phyloP scores from a whole-genome alignment of 441 rosid species.

The Pelargonium cotyledonis region DNA sequence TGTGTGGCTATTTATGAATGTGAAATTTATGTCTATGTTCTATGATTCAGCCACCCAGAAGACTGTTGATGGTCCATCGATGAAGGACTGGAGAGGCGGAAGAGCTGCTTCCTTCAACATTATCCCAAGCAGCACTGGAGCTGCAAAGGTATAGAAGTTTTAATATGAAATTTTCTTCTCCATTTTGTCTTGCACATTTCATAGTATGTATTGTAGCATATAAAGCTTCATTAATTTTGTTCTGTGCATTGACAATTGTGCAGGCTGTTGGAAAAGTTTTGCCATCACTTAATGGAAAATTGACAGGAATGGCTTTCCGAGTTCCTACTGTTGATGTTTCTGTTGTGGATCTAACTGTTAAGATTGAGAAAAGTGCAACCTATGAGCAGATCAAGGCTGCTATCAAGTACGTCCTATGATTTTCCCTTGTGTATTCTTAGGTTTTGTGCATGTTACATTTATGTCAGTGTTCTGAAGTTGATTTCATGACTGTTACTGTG shows the following conservation, averaged over 20 bases:
- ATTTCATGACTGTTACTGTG: not conserved
- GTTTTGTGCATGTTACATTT: not conserved
- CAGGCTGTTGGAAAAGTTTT: slow-evolving; percentile 83
- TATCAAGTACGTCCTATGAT: slow-evolving; percentile 35
- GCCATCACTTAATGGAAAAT: slow-evolving; percentile 60
- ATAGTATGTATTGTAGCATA: too few species aligned
- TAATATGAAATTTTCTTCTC: not conserved
- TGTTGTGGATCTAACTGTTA: slow-evolving; percentile 80
- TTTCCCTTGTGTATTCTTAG: not conserved
- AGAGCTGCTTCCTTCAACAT: slow-evolving; percentile 89
- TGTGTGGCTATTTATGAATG: not conserved
- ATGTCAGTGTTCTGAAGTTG: not conserved
- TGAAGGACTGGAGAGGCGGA: slow-evolving; percentile 92
- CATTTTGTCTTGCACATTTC: too few species aligned
- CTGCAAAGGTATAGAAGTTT: slow-evolving; percentile 53
- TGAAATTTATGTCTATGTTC: not conserved
- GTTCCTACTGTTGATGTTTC: slow-evolving; percentile 86
- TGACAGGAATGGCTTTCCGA: slow-evolving; percentile 88
- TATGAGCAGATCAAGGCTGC: slow-evolving; percentile 60
- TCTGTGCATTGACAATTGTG: not conserved
- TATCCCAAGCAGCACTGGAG: slow-evolving; percentile 87
- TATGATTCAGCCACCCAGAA: slow-evolving; percentile 55
- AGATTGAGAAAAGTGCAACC: slow-evolving; percentile 56
- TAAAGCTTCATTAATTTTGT: not conserved
- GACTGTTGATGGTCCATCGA: slow-evolving; percentile 85